A percentile compares a stretch with the other conserved stretches of the same genome.
phyloP scores from a whole-genome alignment of 305 asterid genomes.

The Fraxinus floribunda region DNA sequence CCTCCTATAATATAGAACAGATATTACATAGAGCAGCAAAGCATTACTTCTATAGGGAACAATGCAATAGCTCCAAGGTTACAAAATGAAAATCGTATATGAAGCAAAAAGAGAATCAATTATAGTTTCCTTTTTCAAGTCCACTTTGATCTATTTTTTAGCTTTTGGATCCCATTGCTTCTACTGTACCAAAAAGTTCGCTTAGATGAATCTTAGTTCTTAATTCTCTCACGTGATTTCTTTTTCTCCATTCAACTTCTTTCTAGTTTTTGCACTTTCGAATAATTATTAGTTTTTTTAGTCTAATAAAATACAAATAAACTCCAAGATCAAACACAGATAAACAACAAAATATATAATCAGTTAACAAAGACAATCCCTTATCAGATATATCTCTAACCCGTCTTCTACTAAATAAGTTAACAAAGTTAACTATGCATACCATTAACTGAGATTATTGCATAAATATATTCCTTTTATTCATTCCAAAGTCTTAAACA shows the following conservation, averaged over 20 bases:
- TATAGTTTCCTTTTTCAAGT: constrained; percentile 35
- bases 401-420: too few relatives aligned
- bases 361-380: too few relatives aligned
- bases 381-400: too few relatives aligned
- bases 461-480: too few relatives aligned
- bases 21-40: constrained; percentile 8
- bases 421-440: too few relatives aligned
- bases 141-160: constrained; percentile 25
- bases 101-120: constrained; percentile 33
- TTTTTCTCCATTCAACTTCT: constrained; percentile 24
- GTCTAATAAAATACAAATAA: constrained; percentile 45
- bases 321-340: constrained; percentile 39
- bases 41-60: constrained; percentile 9
- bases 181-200: constrained; percentile 32
- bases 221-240: constrained; percentile 23
- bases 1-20: constrained; percentile 42
- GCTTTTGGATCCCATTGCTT: constrained; percentile 42
- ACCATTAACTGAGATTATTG: too few relatives aligned
- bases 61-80: constrained; percentile 12
- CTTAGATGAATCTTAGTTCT: constrained; percentile 33
- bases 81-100: constrained; percentile 1
- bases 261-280: constrained; percentile 28
- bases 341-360: constrained; percentile 26
- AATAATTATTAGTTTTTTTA: constrained; percentile 17
- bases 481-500: too few relatives aligned